These are phyloP conservation scores for Arbutus unedo DNA, from an alignment of 148 eudicot species.

Conservation along the genomic window DNA sequence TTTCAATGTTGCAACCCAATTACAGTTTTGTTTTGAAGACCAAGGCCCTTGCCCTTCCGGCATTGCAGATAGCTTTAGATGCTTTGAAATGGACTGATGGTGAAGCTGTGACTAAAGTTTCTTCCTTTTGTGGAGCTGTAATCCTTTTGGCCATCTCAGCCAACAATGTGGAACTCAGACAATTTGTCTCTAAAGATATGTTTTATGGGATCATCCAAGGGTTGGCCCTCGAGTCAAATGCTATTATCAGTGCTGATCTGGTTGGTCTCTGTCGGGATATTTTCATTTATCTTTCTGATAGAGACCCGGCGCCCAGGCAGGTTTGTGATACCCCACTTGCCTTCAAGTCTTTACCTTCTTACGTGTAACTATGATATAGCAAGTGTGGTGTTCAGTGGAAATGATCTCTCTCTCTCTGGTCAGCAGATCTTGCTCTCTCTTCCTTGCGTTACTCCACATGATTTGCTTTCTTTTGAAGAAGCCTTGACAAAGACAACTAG, in stretches of 20 bases:
- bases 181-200: conserved; percentile 79
- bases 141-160: conserved; percentile 58
- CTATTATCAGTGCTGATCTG: conserved; percentile 59
- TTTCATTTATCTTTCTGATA: conserved; percentile 61
- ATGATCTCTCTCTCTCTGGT: not conserved
- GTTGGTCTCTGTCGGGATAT: conserved; percentile 89
- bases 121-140: conserved; percentile 64
- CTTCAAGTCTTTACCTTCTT: not conserved
- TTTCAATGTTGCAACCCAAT: conserved; percentile 12
- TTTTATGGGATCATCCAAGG: conserved; percentile 85
- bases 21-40: conserved; percentile 72
- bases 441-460: conserved; percentile 70
- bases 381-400: not conserved
- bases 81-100: conserved; percentile 87
- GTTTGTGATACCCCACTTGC: conserved; percentile 36
- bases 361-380: not conserved
- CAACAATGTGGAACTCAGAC: conserved; percentile 64
- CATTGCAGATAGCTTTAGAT: conserved; percentile 68
- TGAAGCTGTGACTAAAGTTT: conserved; percentile 73
- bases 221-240: conserved; percentile 85
- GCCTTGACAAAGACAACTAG: conserved; percentile 81
- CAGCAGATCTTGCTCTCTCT: conserved; percentile 80
- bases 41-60: conserved; percentile 70
- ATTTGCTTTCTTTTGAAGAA: conserved; percentile 89
- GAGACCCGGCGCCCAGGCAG: conserved; percentile 87